A percentile compares a stretch with the other conserved stretches of the same genome.
Conservation (phyloP, 129 eudicot genomes). For the Chrysanthemum makinoi region DNA sequence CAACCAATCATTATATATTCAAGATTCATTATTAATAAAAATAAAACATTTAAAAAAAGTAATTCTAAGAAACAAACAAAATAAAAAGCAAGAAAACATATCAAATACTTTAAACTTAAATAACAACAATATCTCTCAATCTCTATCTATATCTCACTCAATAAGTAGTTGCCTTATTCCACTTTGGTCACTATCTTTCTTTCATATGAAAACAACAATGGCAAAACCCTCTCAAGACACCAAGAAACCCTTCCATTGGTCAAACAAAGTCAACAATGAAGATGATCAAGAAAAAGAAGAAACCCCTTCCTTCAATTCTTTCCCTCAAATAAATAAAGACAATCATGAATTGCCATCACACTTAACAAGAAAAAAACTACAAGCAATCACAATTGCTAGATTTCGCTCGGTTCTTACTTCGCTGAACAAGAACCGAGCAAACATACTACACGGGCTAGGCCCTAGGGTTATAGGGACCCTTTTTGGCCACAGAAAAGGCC, state of each 20-base stretch:
- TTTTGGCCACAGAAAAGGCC: constrained; percentile 66
- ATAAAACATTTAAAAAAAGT: not conserved
- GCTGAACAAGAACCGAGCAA: constrained; percentile 41
- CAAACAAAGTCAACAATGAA: constrained; percentile 19
- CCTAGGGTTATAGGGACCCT: constrained; percentile 69
- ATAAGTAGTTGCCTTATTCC: constrained; percentile 11
- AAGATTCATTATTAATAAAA: not conserved
- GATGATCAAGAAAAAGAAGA: constrained; percentile 14
- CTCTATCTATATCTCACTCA: constrained; percentile 2
- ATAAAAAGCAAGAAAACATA: not conserved
- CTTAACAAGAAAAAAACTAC: constrained; percentile 49
- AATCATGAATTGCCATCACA: constrained; percentile 24
- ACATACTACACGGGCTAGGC: constrained; percentile 42
- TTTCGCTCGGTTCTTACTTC: constrained; percentile 49
- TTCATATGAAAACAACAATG: constrained; percentile 4
- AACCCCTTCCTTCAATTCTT: constrained; percentile 19
- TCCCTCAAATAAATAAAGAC: constrained; percentile 18
- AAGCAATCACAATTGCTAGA: constrained; percentile 52
- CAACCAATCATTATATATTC: not conserved
- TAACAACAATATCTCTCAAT: not conserved
- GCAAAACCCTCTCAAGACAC: constrained; percentile 13
- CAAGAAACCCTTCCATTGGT: constrained; percentile 6
- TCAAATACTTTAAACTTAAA: not conserved
- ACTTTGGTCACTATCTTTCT: constrained; percentile 4
- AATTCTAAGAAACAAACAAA: not conserved